A percentile compares a stretch with the other conserved stretches of the same genome.
phyloP scores from a whole-genome alignment of 345 rosid genomes.

The sweet orange (Citrus sinensis) region DNA sequence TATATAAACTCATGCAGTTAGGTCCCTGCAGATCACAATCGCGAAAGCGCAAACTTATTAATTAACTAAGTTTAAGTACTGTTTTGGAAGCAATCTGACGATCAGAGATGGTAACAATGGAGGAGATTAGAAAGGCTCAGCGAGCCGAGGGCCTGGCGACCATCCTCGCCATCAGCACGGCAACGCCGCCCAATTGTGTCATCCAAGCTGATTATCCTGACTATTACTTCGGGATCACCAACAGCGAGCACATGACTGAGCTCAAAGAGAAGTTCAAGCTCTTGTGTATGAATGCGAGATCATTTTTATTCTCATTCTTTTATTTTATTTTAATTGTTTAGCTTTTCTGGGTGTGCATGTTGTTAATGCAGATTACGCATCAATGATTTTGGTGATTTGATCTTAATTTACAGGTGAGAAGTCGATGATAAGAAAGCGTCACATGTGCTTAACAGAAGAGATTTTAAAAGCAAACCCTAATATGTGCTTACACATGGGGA shows the following conservation, averaged over 20 bases:
- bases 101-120: conserved; percentile 31
- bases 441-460: not conserved
- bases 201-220: conserved; percentile 43
- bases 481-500: not conserved
- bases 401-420: not conserved
- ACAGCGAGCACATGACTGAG: conserved; percentile 43
- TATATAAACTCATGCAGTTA: no score
- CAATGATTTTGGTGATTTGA: not conserved
- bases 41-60: no score
- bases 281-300: conserved; percentile 30
- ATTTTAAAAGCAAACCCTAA: not conserved
- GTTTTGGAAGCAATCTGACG: not conserved
- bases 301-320: no score
- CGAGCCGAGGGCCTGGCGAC: conserved; percentile 48
- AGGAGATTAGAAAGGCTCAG: conserved; percentile 33
- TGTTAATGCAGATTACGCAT: not conserved
- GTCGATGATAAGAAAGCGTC: not conserved
- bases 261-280: conserved; percentile 51
- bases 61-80: no score
- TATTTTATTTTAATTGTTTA: no score
- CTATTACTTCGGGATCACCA: conserved; percentile 46
- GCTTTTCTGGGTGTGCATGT: no score
- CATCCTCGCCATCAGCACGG: conserved; percentile 47
- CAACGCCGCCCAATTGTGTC: conserved; percentile 40
- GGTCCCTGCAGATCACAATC: no score